Evolutionary conservation across 176 grass and related monocot species (phyloP), one percentile per base, ranked within the genome.

Genomic region (Eremochloa ophiuroides): DNA sequence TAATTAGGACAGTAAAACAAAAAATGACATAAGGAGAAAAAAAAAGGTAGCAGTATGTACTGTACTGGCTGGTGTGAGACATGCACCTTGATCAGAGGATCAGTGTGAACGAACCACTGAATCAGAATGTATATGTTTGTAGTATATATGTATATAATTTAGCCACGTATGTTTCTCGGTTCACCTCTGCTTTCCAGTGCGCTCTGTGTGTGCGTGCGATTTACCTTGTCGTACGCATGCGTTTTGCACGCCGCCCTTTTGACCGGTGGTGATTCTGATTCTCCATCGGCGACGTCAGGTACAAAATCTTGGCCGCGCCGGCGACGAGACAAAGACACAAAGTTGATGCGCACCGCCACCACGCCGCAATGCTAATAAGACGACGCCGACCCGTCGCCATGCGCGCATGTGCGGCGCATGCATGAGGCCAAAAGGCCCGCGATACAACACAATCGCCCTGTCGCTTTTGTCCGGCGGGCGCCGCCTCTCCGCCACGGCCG

Each of bases 1-100:
- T 25, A 25, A 63, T 9, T 76, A 71, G 53, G 55, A 41, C 23
- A 50, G 5, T 15, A 27, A 42, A 48, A 46, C 20, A 17, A 35
- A n/a, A n/a, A 55, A 74, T 6, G 6, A 20, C 11, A n/a, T n/a
- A n/a, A n/a, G n/a, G 0, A 10, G 46, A 25, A 42, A 62, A 18
- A 27, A 50, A 18, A 25, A 25, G 0, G 9, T 76, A 77, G 29
- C 15, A 31, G 6, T 31, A 27, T 62, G 23, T 77, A n/a, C 25
- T 62, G 65, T 79, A 71, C 75, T 71, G 43, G 75, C 75, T 71
- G 43, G 75, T 78, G 59, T 64, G 53, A 59, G 27, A 33, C 41
- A 30, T 77, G 55, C 68, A 72, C 42, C 69, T 46, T 73, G 18
- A 23, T 48, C 76, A 62, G 35, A 76, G 7, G 76, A 35, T 79